These are phyloP conservation scores for Sugiyamaella chiloensis DNA, from an alignment of 805 yeast species.

Conservation along the genomic window DNA sequence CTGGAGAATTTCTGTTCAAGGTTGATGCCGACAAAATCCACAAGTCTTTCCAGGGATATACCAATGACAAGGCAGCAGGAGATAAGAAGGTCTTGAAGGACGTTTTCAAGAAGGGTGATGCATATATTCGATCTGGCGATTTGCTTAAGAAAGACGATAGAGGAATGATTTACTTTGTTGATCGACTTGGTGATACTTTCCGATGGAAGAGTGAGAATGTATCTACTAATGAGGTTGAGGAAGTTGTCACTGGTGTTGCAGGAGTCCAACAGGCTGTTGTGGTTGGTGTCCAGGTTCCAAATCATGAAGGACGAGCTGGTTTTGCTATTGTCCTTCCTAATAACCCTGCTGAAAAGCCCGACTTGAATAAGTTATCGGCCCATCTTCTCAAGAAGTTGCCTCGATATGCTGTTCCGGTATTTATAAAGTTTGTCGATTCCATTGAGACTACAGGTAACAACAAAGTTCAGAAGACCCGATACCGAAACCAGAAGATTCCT, in stretches of 20 bases:
- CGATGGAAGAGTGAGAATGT: constrained; percentile 97
- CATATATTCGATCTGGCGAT: constrained; percentile 89
- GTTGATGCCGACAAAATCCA: constrained; percentile 63
- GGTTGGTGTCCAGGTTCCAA: constrained; percentile 84
- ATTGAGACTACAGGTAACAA: constrained; percentile 76
- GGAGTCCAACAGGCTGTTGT: constrained; percentile 59
- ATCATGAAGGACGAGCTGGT: constrained; percentile 94
- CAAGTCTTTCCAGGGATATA: constrained; percentile 83
- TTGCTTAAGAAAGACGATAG: constrained; percentile 64
- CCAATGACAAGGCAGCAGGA: constrained; percentile 76
- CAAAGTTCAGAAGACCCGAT: constrained; percentile 73
- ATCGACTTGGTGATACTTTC: constrained; percentile 91
- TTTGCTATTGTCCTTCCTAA: constrained; percentile 69
- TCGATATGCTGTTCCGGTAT: constrained; percentile 80
- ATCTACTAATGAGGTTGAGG: constrained; percentile 89
- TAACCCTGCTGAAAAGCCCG: constrained; percentile 32
- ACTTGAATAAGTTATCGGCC: constrained; percentile 39
- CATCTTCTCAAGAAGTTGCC: constrained; percentile 53
- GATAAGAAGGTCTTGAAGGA: constrained; percentile 68
- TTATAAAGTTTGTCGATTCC: constrained; percentile 61
- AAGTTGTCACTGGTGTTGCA: constrained; percentile 39
- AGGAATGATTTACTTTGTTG: constrained; percentile 78
- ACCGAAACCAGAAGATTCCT: constrained; percentile 37
- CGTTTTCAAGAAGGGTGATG: constrained; percentile 83
- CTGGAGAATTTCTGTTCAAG: constrained; percentile 85